A percentile compares a stretch with the other conserved stretches of the same genome.
phyloP scores from a whole-genome alignment of 2,329 filamentous ascomycete species.

The Colletotrichum tropicale region DNA sequence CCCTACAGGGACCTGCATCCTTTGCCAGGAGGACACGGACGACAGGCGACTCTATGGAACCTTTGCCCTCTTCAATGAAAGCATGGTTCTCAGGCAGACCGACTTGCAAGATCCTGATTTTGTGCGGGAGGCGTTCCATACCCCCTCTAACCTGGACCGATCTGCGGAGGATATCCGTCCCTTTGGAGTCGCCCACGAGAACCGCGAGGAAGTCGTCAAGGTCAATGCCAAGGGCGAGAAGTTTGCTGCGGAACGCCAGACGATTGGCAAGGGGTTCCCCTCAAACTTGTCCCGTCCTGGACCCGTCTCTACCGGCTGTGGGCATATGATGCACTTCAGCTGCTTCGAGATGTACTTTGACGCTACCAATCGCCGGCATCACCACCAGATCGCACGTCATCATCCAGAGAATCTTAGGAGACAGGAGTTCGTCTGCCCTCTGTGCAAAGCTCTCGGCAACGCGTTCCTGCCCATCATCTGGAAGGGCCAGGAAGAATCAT shows the following conservation, averaged over 20 bases:
- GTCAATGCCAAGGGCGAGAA: slow-evolving; percentile 74
- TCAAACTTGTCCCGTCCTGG: slow-evolving; percentile 69
- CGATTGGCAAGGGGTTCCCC: slow-evolving; percentile 88
- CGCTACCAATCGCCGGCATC: slow-evolving; percentile 82
- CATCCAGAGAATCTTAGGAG: slow-evolving; percentile 82
- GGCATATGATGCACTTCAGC: slow-evolving; percentile 97
- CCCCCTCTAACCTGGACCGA: slow-evolving; percentile 81
- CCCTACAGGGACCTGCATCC: slow-evolving; percentile 89
- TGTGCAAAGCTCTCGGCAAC: slow-evolving; percentile 97
- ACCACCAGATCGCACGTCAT: slow-evolving; percentile 90
- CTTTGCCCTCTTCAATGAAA: slow-evolving; percentile 88
- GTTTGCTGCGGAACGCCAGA: slow-evolving; percentile 77
- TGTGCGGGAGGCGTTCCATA: slow-evolving; percentile 80
- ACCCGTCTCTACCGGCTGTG: slow-evolving; percentile 88
- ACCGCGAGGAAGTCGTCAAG: slow-evolving; percentile 78
- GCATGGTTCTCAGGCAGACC: slow-evolving; percentile 85
- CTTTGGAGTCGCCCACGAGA: slow-evolving; percentile 90
- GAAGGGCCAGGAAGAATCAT: slow-evolving; percentile 88
- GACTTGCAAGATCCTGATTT: slow-evolving; percentile 82
- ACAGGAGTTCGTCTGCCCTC: slow-evolving; percentile 93
- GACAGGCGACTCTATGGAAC: slow-evolving; percentile 90
- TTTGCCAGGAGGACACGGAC: slow-evolving; percentile 95
- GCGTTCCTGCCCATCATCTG: slow-evolving; percentile 93
- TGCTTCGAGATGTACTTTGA: slow-evolving; percentile 94
- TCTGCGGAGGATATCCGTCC: slow-evolving; percentile 84